Evolutionary conservation across 352 stramenopile genomes (phyloP), one percentile per base, ranked within the genome.

Genomic region (Phytophthora nicotianae): DNA sequence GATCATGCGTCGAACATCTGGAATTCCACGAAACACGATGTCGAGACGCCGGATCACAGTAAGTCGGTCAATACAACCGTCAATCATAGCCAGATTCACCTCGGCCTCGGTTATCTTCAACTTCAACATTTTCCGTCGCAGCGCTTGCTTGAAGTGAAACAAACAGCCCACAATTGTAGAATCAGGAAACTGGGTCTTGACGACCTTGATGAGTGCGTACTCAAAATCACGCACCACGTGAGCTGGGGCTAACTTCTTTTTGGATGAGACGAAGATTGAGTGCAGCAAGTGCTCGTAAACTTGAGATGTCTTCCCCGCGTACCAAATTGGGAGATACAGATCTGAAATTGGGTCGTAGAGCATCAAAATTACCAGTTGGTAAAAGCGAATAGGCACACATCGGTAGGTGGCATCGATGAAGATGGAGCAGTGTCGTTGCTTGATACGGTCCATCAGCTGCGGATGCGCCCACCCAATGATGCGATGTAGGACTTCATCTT

Each of bases 111-210:
- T 19, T 5, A 58, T 64, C 8, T 56, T 57, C 27, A 63, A 11
- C 13, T 64, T 63, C 3, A 63, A 19, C 46, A 50, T 51, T 32
- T 50, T 51, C 5, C 46, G 45, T 3, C 46, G 56, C 4, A 63
- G 4, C 9, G 56, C 37, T 21, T 64, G 35, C 14, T 64, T 57
- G n/a, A n/a, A n/a, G n/a, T n/a, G n/a, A n/a, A n/a, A n/a, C n/a
- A n/a, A n/a, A n/a, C 45, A 62, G 8, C 43, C 33, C 33, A 48
- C 13, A 33, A 56, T 24, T 29, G 26, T n/a, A n/a, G n/a, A n/a
- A n/a, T 56, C 45, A 46, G 46, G 55, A 63, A 56, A 63, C 14
- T 63, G 45, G 9, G 37, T 27, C 17, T 63, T 16, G 4, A 50
- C 46, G 4, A 46, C 9, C 27, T 63, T 50, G 17, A 56, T 40